Conservation (phyloP, 805 yeast genomes). For the Grigorovia jiainica region DNA sequence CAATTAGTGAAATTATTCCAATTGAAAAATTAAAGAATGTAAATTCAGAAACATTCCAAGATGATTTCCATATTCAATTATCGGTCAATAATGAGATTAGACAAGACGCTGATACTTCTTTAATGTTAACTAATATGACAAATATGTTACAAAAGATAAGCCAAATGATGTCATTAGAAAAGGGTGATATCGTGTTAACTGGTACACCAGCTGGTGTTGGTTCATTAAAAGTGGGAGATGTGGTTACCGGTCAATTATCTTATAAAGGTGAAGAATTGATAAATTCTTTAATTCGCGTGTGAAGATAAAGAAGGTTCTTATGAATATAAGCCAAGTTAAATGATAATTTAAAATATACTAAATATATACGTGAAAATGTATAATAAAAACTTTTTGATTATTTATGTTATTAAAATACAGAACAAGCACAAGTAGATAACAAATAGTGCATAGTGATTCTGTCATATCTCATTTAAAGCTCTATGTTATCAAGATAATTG, state of each 20-base stretch:
- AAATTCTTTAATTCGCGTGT: conserved; percentile 28
- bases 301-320: conserved; percentile 51
- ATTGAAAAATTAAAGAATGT: conserved; percentile 53
- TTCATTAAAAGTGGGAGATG: conserved; percentile 66
- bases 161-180: conserved; percentile 79
- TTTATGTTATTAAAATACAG: too few species aligned
- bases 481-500: too few species aligned
- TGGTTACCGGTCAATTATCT: conserved; percentile 51
- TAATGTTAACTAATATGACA: conserved; percentile 87
- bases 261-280: conserved; percentile 49
- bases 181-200: conserved; percentile 85
- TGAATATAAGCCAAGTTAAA: conserved; percentile 28
- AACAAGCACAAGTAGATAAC: too few species aligned
- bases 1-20: conserved; percentile 67
- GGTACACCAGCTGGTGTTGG: conserved; percentile 99
- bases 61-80: conserved; percentile 22
- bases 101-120: conserved; percentile 65
- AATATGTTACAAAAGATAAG: conserved; percentile 73
- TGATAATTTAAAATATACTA: background rate
- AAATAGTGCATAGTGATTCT: too few species aligned
- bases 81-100: conserved; percentile 56
- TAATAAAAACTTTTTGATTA: too few species aligned
- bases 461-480: too few species aligned
- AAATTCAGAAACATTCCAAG: conserved; percentile 33
- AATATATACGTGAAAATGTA: background rate